These are phyloP conservation scores for Torulaspora quercuum DNA, from an alignment of 805 yeast species.

Conservation along the genomic window DNA sequence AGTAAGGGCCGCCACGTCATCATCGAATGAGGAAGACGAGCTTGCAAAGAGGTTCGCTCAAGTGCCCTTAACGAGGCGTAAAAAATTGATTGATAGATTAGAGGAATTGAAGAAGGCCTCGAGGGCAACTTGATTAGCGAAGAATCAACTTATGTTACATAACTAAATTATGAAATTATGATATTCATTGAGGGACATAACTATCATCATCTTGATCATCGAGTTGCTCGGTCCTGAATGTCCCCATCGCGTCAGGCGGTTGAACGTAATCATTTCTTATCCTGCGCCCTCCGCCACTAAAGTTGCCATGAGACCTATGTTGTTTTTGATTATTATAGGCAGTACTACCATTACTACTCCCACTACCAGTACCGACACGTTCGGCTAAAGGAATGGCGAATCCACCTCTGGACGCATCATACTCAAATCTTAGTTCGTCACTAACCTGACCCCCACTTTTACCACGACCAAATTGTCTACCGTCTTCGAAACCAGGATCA, in stretches of 20 bases:
- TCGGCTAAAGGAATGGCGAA: conserved; percentile 41
- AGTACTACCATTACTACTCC: conserved; percentile 4
- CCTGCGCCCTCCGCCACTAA: conserved; percentile 12
- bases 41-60: conserved; percentile 28
- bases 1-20: conserved; percentile 17
- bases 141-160: conserved; percentile 7
- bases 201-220: conserved; percentile 29
- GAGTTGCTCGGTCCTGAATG: conserved; percentile 11
- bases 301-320: conserved; percentile 10
- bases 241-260: conserved; percentile 19
- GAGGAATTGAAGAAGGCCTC: conserved; percentile 32
- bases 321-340: conserved; percentile 11
- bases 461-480: conserved; percentile 95
- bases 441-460: conserved; percentile 86
- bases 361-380: conserved; percentile 24
- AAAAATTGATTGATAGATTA: conserved; percentile 35
- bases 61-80: conserved; percentile 31
- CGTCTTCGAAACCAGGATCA: conserved; percentile 95
- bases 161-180: conserved; percentile 3
- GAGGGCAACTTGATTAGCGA: conserved; percentile 6
- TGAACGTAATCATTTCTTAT: conserved; percentile 15
- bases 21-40: conserved; percentile 21
- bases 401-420: conserved; percentile 49
- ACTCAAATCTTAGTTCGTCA: conserved; percentile 57
- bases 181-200: conserved; percentile 24